Evolutionary conservation across 805 yeast genomes (phyloP), one percentile per base, ranked within the genome.

Genomic region (Schizosaccharomyces lindneri): DNA sequence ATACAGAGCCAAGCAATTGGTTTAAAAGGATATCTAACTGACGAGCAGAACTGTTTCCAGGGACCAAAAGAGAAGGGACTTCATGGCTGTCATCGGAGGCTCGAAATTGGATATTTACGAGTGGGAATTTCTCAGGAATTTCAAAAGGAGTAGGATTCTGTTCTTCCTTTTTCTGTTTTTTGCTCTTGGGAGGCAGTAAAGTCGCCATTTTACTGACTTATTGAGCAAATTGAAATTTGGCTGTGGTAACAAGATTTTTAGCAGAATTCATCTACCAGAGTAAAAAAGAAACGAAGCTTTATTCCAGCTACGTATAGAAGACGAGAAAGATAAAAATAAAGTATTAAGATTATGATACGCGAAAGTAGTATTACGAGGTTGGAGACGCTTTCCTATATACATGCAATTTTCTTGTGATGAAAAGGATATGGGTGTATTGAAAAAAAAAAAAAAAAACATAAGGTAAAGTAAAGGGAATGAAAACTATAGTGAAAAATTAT

Each of bases 11-110:
- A 59, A 82, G 79, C 59, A 93, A 73, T 68, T 86, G 85, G 71
- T 93, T 93, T 67, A 93, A 75, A 61, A 93, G 78, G 70, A 87
- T 83, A 73, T 90, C 96, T 62, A 93, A 78, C 72, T 93, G 97
- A 66, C 81, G 79, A 66, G 86, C 95, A 2, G 84, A 79, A 63
- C 87, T 82, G 31, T 80, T 83, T 19, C 96, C 97, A 3, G 97
- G 98, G 5, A 93, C 95, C 27, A 57, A 41, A 36, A 57, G 43
- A 29, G 60, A 41, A 32, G 60, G n/a, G 13, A 57, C 11, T 21
- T 24, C 27, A 36, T 57, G 19, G 24, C 29, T 21, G 19, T 19
- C 60, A 57, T 57, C 60, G 11, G 60, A 36, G 17, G 60, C 43
- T 24, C 17, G 27, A 41, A 57, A 57, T 9, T 36, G 29, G 32